phyloP scores from a whole-genome alignment of 805 yeast genomes.

The Metschnikowia drakensbergensis region DNA sequence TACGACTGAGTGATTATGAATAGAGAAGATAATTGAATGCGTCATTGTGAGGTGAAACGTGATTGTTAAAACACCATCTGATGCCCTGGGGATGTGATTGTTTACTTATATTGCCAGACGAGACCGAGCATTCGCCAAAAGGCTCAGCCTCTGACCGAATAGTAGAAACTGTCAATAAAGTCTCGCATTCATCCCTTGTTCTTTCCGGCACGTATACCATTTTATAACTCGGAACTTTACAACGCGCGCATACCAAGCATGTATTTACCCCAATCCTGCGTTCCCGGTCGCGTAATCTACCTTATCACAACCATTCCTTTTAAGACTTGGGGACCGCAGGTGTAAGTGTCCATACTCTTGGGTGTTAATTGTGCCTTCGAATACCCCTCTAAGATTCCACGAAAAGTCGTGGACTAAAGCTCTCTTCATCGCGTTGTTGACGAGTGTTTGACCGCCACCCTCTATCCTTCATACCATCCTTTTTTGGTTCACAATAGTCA shows the following conservation, averaged over 20 bases:
- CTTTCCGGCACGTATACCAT: background rate
- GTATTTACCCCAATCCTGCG: background rate
- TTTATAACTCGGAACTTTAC: background rate
- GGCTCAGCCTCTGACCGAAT: too few relatives aligned
- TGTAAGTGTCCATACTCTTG: background rate
- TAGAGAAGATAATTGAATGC: too few relatives aligned
- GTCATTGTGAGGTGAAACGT: too few relatives aligned
- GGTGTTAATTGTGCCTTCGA: background rate
- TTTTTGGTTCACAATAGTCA: background rate
- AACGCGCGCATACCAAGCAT: slow-evolving; percentile 1
- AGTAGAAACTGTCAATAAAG: background rate
- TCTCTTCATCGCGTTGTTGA: background rate
- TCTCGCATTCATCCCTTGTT: background rate
- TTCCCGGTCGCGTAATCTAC: background rate
- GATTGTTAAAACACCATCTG: too few relatives aligned
- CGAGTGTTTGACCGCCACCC: background rate
- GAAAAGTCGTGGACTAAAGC: background rate
- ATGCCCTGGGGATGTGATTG: too few relatives aligned
- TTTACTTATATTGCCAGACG: too few relatives aligned
- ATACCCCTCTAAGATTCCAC: background rate
- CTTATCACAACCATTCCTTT: background rate
- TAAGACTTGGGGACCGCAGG: background rate
- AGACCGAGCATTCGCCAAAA: too few relatives aligned
- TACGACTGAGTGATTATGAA: too few relatives aligned
- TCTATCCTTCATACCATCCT: background rate